These are phyloP conservation scores for Brassica incana DNA, from an alignment of 345 rosid species.

Conservation along the genomic window DNA sequence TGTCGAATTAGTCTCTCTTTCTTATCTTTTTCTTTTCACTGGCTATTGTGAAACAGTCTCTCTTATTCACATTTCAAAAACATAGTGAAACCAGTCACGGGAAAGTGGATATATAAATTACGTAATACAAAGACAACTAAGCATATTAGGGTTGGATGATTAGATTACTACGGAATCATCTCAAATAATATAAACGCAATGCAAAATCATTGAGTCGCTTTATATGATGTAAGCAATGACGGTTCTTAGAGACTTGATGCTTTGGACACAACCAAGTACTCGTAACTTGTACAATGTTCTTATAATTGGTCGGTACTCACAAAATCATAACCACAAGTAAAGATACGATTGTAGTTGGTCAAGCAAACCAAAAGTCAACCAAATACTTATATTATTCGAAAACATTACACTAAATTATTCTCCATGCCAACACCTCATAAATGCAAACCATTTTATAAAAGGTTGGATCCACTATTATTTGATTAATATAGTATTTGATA, in stretches of 20 bases:
- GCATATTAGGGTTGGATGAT: not conserved
- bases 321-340: conserved; percentile 17
- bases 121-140: not conserved
- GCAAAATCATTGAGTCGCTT: not conserved
- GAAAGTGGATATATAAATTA: not conserved
- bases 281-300: not conserved
- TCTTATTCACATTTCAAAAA: no score
- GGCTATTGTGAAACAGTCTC: not conserved
- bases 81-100: not conserved
- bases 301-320: conserved; percentile 3
- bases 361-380: conserved; percentile 27
- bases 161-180: not conserved
- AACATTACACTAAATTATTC: not conserved
- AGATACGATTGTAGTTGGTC: conserved; percentile 17
- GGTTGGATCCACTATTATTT: not conserved
- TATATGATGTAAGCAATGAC: conserved; percentile 24
- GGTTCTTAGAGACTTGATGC: not conserved
- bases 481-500: not conserved
- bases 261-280: not conserved
- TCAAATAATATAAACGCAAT: not conserved
- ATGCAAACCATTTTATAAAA: conserved; percentile 11
- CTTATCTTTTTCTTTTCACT: no score
- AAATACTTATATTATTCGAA: not conserved
- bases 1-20: not conserved
- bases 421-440: conserved; percentile 22